phyloP scores from a whole-genome alignment of 495 filamentous ascomycete species.

The Penicillium chermesinum region DNA sequence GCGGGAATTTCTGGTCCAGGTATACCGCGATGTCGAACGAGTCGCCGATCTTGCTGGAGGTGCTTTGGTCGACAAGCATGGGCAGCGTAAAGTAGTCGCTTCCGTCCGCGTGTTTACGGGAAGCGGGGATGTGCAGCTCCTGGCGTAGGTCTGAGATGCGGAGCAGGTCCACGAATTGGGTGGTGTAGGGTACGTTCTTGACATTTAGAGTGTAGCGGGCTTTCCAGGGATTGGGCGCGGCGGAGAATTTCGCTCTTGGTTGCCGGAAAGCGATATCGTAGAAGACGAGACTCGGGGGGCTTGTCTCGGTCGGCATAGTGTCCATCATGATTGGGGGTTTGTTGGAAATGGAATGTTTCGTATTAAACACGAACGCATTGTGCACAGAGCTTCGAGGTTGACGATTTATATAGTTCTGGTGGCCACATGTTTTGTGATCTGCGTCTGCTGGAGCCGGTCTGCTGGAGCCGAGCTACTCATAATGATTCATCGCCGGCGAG shows the following conservation, averaged over 20 bases:
- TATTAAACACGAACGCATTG: neutral
- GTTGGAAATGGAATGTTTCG: neutral
- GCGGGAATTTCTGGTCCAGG: constrained; percentile 45
- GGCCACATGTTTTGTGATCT: no score
- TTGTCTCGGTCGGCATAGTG: no score
- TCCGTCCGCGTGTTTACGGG: constrained; percentile 53
- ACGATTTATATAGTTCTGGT: no score
- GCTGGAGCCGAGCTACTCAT: neutral
- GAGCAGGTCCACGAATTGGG: constrained; percentile 48
- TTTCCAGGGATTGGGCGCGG: constrained; percentile 57
- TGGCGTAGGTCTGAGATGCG: constrained; percentile 45
- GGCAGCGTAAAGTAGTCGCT: constrained; percentile 56
- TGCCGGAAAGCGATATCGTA: constrained; percentile 53
- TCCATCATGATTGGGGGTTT: neutral
- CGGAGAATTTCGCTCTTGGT: constrained; percentile 29
- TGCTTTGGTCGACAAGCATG: constrained; percentile 46
- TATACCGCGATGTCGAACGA: constrained; percentile 59
- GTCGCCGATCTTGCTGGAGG: constrained; percentile 45
- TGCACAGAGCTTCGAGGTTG: no score
- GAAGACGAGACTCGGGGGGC: constrained; percentile 41
- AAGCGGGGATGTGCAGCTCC: constrained; percentile 37
- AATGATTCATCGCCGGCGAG: neutral
- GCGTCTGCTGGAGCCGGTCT: no score
- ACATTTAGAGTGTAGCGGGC: constrained; percentile 58
- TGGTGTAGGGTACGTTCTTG: constrained; percentile 48